Conservation (phyloP, 2,329 filamentous ascomycete genomes). For the Emericellopsis atlantica region DNA sequence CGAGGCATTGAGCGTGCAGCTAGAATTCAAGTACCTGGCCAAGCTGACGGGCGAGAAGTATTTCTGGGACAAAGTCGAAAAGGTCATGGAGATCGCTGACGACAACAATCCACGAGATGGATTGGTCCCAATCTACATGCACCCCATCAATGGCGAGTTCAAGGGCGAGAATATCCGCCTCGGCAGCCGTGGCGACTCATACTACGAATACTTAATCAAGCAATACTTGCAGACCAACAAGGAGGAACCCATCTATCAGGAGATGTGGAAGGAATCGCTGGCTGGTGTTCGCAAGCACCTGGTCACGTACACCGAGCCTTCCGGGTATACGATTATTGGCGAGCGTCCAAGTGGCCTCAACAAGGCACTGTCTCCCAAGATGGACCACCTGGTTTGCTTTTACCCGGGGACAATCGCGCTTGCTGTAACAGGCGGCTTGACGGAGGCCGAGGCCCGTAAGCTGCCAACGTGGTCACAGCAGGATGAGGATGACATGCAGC, state of each 20-base stretch:
- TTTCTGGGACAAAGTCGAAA: constrained; percentile 88
- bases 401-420: constrained; percentile 92
- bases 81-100: constrained; percentile 84
- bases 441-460: constrained; percentile 63
- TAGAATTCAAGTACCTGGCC: constrained; percentile 94
- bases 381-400: constrained; percentile 98
- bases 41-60: constrained; percentile 86
- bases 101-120: constrained; percentile 69
- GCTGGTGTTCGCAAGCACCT: constrained; percentile 82
- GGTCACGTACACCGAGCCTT: constrained; percentile 72
- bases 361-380: constrained; percentile 63
- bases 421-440: constrained; percentile 66
- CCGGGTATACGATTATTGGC: constrained; percentile 76
- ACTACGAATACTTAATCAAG: constrained; percentile 98
- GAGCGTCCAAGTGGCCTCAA: constrained; percentile 69
- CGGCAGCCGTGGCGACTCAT: constrained; percentile 89
- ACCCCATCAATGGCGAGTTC: constrained; percentile 68
- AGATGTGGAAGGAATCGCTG: constrained; percentile 87
- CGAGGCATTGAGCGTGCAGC: constrained; percentile 81
- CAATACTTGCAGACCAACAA: constrained; percentile 91
- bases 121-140: constrained; percentile 83
- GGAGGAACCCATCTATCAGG: constrained; percentile 72
- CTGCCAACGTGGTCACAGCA: constrained; percentile 59
- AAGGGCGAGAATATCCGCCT: constrained; percentile 76
- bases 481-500: constrained; percentile 75